Percentiles rank a stretch among this genome's conserved stretches.
phyloP scores from a whole-genome alignment of 148 eudicot genomes.

The Vaccinium darrowii region DNA sequence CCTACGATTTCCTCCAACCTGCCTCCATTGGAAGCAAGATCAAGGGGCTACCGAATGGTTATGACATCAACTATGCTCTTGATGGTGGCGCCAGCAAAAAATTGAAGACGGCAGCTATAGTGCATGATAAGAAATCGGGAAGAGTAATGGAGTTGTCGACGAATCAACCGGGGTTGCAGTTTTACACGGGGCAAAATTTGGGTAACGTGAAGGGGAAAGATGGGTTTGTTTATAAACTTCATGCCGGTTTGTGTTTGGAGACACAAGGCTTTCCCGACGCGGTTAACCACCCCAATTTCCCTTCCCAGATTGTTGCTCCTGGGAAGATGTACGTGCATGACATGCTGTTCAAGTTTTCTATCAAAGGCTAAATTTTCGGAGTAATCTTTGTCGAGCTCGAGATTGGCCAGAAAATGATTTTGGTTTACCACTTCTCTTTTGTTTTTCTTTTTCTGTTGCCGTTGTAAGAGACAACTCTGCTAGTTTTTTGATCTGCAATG shows the following conservation, averaged over 20 bases:
- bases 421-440: background rate
- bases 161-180: conserved; percentile 69
- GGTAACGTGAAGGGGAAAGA: conserved; percentile 53
- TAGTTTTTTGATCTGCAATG: no score
- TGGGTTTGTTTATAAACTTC: conserved; percentile 49
- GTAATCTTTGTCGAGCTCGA: conserved; percentile 16
- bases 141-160: conserved; percentile 56
- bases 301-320: conserved; percentile 55
- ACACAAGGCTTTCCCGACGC: conserved; percentile 86
- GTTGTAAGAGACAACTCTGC: no score
- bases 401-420: background rate
- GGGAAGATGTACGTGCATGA: conserved; percentile 54
- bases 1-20: conserved; percentile 63
- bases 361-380: conserved; percentile 14
- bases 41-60: conserved; percentile 41
- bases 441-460: background rate
- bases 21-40: conserved; percentile 48
- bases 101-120: conserved; percentile 51
- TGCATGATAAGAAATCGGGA: conserved; percentile 46
- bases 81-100: conserved; percentile 23
- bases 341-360: conserved; percentile 56
- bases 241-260: conserved; percentile 72
- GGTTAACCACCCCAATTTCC: conserved; percentile 76
- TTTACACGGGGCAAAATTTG: conserved; percentile 56
- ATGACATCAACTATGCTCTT: conserved; percentile 71